Conservation (phyloP, 23 red algal species). For the Chondrus crispus region DNA sequence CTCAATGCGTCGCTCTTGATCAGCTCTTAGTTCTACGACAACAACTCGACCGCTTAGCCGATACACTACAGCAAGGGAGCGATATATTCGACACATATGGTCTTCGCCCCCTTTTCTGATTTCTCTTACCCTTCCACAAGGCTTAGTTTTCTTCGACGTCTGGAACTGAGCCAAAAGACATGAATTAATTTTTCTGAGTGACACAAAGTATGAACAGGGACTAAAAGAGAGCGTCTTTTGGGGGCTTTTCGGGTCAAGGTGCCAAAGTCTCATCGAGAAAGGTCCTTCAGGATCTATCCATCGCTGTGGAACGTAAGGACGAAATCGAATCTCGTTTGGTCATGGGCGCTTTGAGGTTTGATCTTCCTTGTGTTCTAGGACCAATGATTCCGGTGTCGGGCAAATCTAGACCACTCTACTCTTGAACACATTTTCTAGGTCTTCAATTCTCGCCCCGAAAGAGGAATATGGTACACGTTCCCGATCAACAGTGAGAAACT, state of each 20-base stretch:
- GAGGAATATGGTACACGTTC: constrained; percentile 59
- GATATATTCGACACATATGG: neutral
- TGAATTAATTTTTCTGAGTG: constrained; percentile 24
- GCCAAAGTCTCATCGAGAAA: constrained; percentile 29
- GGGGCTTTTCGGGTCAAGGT: constrained; percentile 26
- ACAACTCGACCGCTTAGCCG: constrained; percentile 42
- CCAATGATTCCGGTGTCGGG: neutral
- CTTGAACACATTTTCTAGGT: constrained; percentile 65
- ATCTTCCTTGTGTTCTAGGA: too few species aligned
- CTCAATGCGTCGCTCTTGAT: constrained; percentile 26
- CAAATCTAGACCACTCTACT: constrained; percentile 46
- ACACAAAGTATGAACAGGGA: constrained; percentile 47
- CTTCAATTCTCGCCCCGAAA: constrained; percentile 52
- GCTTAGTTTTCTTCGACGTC: constrained; percentile 28
- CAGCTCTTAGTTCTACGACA: neutral
- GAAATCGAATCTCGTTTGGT: constrained; percentile 11
- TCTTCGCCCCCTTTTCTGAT: constrained; percentile 8
- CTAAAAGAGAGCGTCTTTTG: constrained; percentile 25
- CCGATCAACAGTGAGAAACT: constrained; percentile 51
- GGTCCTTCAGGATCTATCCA: constrained; percentile 24
- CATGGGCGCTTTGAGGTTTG: neutral
- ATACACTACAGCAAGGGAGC: neutral
- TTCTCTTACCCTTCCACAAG: constrained; percentile 37
- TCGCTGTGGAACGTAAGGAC: constrained; percentile 31
- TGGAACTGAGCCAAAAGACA: constrained; percentile 44